Evolutionary conservation across 306 rosid genomes (phyloP).

Genomic region (Lathyrus tuberosus): DNA sequence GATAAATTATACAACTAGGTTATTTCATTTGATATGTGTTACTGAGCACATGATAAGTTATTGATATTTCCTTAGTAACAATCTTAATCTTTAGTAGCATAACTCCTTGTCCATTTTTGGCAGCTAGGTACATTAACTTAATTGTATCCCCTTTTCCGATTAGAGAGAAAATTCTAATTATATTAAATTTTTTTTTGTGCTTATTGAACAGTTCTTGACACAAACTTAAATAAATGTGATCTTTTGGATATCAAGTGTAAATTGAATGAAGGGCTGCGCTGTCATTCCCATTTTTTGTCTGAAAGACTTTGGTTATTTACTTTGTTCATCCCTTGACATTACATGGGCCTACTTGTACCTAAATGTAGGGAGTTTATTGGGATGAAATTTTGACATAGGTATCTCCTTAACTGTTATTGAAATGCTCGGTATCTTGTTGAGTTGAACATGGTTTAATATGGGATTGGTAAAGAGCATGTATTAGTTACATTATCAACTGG

Average conservation of each 20-base stretch:
- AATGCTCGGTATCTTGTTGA: not conserved
- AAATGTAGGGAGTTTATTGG: slow-evolving; percentile 7
- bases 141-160: not conserved
- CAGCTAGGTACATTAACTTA: not conserved
- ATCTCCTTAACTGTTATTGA: slow-evolving; percentile 1
- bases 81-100: not conserved
- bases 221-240: not conserved
- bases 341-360: not conserved
- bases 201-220: slow-evolving; percentile 26
- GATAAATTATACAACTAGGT: slow-evolving; percentile 1
- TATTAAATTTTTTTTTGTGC: not conserved
- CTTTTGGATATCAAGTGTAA: slow-evolving; percentile 2
- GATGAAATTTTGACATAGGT: not conserved
- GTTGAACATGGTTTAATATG: slow-evolving; percentile 3
- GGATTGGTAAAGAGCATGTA: slow-evolving; percentile 1
- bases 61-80: not conserved
- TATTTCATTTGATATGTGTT: slow-evolving; percentile 9
- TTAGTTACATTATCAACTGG: not conserved
- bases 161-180: not conserved
- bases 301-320: slow-evolving; percentile 2
- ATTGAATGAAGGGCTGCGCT: slow-evolving; percentile 11
- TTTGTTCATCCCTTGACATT: slow-evolving; percentile 11
- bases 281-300: not conserved
- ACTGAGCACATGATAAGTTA: not conserved
- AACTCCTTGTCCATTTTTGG: slow-evolving; percentile 10